These are phyloP conservation scores for Amanita pallidorosea DNA, from an alignment of 768 basidiomycete species.

Conservation along the genomic window DNA sequence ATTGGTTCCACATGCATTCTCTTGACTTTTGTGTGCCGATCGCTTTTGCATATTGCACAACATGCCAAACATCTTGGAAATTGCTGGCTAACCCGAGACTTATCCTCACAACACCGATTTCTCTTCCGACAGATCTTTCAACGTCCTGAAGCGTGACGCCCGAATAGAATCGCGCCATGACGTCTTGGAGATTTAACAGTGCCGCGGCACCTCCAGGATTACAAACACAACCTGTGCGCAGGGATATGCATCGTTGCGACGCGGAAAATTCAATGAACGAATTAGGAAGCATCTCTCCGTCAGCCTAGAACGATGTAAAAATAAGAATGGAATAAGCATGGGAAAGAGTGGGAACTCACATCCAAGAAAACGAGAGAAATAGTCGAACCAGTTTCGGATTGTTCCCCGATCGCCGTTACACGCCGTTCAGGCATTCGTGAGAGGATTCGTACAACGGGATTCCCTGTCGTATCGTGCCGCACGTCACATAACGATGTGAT, in stretches of 20 bases:
- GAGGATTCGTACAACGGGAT: slow-evolving; percentile 57
- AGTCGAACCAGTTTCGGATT: slow-evolving; percentile 54
- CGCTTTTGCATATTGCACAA: slow-evolving; percentile 36
- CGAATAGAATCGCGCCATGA: slow-evolving; percentile 50
- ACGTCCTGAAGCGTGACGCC: slow-evolving; percentile 56
- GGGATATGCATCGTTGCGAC: slow-evolving; percentile 50
- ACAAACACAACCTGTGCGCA: slow-evolving; percentile 83
- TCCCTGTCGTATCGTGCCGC: slow-evolving; percentile 49
- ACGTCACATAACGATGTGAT: slow-evolving; percentile 42
- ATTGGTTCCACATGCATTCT: slow-evolving; percentile 28
- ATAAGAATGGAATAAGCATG: slow-evolving; percentile 2
- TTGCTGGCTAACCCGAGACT: slow-evolving; percentile 74
- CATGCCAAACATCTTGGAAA: slow-evolving; percentile 63
- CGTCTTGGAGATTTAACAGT: slow-evolving; percentile 51
- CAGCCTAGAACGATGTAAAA: slow-evolving; percentile 30
- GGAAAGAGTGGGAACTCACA: slow-evolving; percentile 27
- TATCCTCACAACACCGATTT: slow-evolving; percentile 66
- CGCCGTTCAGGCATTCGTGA: slow-evolving; percentile 48
- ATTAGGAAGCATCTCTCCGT: slow-evolving; percentile 57
- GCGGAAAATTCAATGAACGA: slow-evolving; percentile 68
- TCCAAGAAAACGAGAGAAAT: slow-evolving; percentile 52
- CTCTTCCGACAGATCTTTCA: slow-evolving; percentile 47
- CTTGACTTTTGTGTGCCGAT: slow-evolving; percentile 30
- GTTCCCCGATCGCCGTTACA: slow-evolving; percentile 49
- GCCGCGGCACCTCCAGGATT: slow-evolving; percentile 77